Evolutionary conservation across 2,329 filamentous ascomycete genomes (phyloP).

Genomic region (Fusarium nurragi): DNA sequence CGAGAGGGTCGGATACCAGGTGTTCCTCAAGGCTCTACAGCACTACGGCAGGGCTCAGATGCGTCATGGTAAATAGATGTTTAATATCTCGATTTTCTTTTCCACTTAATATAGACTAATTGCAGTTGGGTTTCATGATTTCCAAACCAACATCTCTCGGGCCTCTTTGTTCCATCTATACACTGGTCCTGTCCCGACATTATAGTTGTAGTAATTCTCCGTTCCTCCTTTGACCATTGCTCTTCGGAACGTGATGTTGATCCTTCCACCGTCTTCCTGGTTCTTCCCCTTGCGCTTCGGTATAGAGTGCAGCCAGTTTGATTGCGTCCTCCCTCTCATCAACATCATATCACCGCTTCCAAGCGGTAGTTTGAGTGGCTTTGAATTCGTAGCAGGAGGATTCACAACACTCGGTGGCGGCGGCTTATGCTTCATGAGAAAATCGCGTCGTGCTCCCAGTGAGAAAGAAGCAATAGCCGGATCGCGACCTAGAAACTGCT

Average conservation of each 20-base stretch:
- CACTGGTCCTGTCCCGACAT: slow-evolving; percentile 75
- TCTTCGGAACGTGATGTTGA: slow-evolving; percentile 81
- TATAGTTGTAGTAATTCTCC: slow-evolving; percentile 87
- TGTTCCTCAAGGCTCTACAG: slow-evolving; percentile 86
- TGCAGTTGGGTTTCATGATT: slow-evolving; percentile 39
- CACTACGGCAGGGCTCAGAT: slow-evolving; percentile 90
- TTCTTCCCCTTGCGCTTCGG: slow-evolving; percentile 76
- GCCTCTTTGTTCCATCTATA: slow-evolving; percentile 71
- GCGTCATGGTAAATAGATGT: slow-evolving; percentile 73
- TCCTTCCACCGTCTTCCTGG: slow-evolving; percentile 68
- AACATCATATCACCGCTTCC: slow-evolving; percentile 80
- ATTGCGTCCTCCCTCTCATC: slow-evolving; percentile 80
- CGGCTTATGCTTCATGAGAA: slow-evolving; percentile 82
- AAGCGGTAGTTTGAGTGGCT: slow-evolving; percentile 62
- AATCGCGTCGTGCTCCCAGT: slow-evolving; percentile 76
- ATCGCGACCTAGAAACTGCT: slow-evolving; percentile 74
- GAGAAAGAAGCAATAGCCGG: slow-evolving; percentile 81
- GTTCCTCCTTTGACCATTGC: slow-evolving; percentile 77
- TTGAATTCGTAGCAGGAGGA: slow-evolving; percentile 42
- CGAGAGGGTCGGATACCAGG: slow-evolving; percentile 88
- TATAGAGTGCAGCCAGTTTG: slow-evolving; percentile 80
- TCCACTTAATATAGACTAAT: slow-evolving; percentile 17
- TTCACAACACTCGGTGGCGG: slow-evolving; percentile 49
- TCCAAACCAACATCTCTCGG: slow-evolving; percentile 60
- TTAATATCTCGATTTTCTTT: slow-evolving; percentile 1